A percentile compares a stretch with the other conserved stretches of the same genome.
phyloP scores from a whole-genome alignment of 495 filamentous ascomycete genomes.

The Talaromyces liani region DNA sequence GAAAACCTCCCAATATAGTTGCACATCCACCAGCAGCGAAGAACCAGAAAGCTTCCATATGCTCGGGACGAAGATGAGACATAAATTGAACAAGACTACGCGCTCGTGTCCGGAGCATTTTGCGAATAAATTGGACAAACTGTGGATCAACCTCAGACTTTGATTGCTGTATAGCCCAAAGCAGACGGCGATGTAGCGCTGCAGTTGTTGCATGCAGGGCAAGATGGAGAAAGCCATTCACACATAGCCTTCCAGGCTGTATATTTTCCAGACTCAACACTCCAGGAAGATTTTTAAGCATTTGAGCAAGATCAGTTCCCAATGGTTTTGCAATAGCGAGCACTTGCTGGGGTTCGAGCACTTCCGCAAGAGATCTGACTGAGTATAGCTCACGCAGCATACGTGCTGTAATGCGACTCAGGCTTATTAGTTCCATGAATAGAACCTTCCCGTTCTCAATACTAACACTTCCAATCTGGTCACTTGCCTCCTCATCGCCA shows the following conservation, averaged over 20 bases:
- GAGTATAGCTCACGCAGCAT: constrained; percentile 78
- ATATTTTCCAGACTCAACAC: constrained; percentile 58
- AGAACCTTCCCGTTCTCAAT: constrained; percentile 60
- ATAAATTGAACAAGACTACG: constrained; percentile 1
- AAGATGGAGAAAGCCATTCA: constrained; percentile 70
- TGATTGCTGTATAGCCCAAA: constrained; percentile 52
- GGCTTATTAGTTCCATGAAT: constrained; percentile 65
- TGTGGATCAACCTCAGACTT: constrained; percentile 17
- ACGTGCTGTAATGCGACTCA: constrained; percentile 69
- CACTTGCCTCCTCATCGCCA: constrained; percentile 49
- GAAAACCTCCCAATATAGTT: background rate
- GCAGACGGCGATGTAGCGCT: constrained; percentile 74
- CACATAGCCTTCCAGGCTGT: constrained; percentile 38
- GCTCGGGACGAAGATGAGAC: background rate
- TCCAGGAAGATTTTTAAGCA: constrained; percentile 62
- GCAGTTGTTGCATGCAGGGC: constrained; percentile 82
- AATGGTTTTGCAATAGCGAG: constrained; percentile 73
- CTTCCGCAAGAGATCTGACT: constrained; percentile 47
- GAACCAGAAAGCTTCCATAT: constrained; percentile 9
- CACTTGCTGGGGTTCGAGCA: constrained; percentile 44
- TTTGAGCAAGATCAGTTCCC: constrained; percentile 75
- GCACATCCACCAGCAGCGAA: constrained; percentile 9
- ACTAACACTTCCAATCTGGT: constrained; percentile 38
- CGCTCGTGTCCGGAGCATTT: constrained; percentile 3
- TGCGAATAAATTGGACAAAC: constrained; percentile 44